phyloP scores from a whole-genome alignment of 116 monocot species.

The Dioscorea cayenensis region DNA sequence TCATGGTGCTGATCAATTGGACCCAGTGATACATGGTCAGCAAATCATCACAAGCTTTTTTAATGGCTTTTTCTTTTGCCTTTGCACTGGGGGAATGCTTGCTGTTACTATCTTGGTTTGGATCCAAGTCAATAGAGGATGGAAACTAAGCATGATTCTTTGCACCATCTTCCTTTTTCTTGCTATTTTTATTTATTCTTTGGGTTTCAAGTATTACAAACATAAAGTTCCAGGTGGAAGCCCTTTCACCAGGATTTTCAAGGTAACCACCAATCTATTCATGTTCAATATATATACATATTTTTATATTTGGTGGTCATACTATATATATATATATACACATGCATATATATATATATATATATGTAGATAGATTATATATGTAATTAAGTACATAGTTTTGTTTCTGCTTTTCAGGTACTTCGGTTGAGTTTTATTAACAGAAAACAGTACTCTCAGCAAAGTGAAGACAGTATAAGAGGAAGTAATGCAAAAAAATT shows the following conservation, averaged over 20 bases:
- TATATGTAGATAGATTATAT: too few relatives aligned
- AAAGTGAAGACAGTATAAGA: too few relatives aligned
- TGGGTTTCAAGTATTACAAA: constrained; percentile 19
- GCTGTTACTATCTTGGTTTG: constrained; percentile 34
- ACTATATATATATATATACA: too few relatives aligned
- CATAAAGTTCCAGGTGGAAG: constrained; percentile 30
- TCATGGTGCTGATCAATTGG: constrained; percentile 44
- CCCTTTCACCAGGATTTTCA: constrained; percentile 27
- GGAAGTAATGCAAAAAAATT: constrained; percentile 5
- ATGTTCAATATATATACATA: not conserved
- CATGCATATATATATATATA: too few relatives aligned
- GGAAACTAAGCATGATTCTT: constrained; percentile 20
- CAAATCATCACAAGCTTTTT: constrained; percentile 25
- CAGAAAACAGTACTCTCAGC: not conserved
- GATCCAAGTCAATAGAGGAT: constrained; percentile 35
- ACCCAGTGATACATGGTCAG: constrained; percentile 4
- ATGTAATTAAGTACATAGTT: not conserved
- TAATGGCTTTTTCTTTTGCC: constrained; percentile 35
- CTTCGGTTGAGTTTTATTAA: constrained; percentile 4
- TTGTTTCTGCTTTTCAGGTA: constrained; percentile 4
- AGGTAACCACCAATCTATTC: constrained; percentile 6
- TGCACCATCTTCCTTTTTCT: constrained; percentile 12
- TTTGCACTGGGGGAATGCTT: constrained; percentile 14
- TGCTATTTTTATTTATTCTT: constrained; percentile 8
- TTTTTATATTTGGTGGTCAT: not conserved